phyloP scores from a whole-genome alignment of 2,329 filamentous ascomycete species.

The Fusarium sp. region DNA sequence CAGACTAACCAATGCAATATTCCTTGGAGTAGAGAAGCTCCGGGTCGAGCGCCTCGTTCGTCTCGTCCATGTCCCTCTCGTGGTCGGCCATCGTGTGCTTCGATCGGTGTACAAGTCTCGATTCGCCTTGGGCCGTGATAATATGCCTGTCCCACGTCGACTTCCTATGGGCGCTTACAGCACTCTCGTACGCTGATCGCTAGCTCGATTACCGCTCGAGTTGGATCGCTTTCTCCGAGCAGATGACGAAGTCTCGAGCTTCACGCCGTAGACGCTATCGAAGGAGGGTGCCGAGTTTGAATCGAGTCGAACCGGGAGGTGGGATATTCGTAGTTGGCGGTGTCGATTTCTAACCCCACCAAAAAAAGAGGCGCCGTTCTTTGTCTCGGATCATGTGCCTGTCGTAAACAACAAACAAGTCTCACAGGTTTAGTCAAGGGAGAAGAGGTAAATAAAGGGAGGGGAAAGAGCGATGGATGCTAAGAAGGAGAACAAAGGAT shows the following conservation, averaged over 20 bases:
- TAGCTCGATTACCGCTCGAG: not conserved
- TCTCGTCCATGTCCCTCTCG: conserved; percentile 56
- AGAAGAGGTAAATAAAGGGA: not conserved
- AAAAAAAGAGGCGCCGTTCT: conserved; percentile 29
- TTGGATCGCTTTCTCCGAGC: not conserved
- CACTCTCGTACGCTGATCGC: not conserved
- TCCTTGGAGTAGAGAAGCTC: conserved; percentile 93
- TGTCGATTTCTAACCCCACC: conserved; percentile 41
- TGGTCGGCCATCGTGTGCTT: conserved; percentile 56
- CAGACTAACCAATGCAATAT: conserved; percentile 76
- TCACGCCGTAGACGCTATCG: not conserved
- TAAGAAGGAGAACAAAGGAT: conserved; percentile 6
- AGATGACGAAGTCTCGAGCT: not conserved
- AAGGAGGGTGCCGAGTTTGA: conserved; percentile 8
- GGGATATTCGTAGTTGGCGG: conserved; percentile 30
- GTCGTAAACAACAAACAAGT: conserved; percentile 13
- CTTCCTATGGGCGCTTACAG: not conserved
- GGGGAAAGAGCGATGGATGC: not conserved
- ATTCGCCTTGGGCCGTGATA: conserved; percentile 12
- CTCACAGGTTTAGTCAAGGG: not conserved
- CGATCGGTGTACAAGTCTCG: conserved; percentile 14
- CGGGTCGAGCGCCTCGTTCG: conserved; percentile 72
- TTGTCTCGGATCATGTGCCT: conserved; percentile 23
- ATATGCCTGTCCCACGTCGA: conserved; percentile 14
- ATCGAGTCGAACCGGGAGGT: conserved; percentile 11